phyloP scores from a whole-genome alignment of 331 rosid species.

The Erythrophleum ivorense region DNA sequence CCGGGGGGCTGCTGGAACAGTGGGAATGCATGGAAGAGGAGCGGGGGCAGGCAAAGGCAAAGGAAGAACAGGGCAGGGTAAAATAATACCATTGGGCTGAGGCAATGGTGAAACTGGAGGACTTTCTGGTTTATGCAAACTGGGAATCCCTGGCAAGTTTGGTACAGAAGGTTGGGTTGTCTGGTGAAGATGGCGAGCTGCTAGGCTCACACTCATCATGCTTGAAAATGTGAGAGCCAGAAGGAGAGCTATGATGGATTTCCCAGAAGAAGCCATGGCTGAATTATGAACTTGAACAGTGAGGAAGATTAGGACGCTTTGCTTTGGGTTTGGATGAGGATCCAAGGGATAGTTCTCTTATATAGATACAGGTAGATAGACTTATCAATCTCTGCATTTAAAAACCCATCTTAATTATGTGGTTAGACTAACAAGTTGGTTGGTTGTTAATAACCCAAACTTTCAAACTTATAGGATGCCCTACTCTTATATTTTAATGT shows the following conservation, averaged over 20 bases:
- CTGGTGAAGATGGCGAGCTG: conserved; percentile 25
- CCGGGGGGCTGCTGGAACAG: conserved; percentile 20
- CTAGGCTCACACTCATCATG: not conserved
- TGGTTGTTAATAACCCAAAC: too few relatives aligned
- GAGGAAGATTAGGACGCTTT: too few relatives aligned
- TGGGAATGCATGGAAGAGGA: not conserved
- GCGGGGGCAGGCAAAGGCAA: not conserved
- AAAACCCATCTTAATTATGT: too few relatives aligned
- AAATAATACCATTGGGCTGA: too few relatives aligned
- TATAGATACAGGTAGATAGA: not conserved
- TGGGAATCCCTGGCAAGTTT: conserved; percentile 13
- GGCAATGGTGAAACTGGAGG: not conserved
- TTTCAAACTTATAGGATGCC: too few relatives aligned
- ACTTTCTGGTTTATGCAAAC: not conserved
- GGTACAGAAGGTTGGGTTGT: not conserved
- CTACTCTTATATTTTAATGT: too few relatives aligned
- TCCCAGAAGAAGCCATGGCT: conserved; percentile 23
- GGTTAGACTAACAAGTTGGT: too few relatives aligned
- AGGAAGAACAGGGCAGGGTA: too few relatives aligned
- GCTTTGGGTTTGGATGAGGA: not conserved
- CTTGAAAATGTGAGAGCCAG: conserved; percentile 5
- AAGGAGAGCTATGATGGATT: not conserved
- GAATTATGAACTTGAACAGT: not conserved
- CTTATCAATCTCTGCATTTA: too few relatives aligned
- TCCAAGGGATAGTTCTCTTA: too few relatives aligned